Conservation (phyloP, 441 rosid genomes). For the Pelargonium myrrhifolium region DNA sequence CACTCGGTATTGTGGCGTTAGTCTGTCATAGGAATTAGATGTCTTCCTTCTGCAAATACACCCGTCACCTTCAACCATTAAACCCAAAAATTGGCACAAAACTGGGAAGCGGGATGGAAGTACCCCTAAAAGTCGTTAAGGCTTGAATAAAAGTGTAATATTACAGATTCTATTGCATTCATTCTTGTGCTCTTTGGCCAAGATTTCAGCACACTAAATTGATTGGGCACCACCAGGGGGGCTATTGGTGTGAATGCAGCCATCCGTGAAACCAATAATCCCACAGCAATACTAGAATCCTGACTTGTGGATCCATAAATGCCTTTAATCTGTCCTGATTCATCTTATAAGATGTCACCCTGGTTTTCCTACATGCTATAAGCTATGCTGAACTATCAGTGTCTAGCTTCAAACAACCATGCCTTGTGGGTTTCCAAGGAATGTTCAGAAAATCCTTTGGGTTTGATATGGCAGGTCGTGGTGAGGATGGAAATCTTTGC, state of each 20-base stretch:
- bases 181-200: not conserved
- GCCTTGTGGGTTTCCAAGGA: not conserved
- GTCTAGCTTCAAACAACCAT: not conserved
- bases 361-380: not conserved
- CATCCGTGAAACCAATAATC: not conserved
- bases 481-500: not conserved
- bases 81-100: too few species aligned
- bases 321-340: not conserved
- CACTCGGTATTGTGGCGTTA: too few species aligned
- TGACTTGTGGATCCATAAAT: not conserved
- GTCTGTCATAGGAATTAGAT: not conserved
- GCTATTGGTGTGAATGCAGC: not conserved
- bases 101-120: too few species aligned
- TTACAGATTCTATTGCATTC: not conserved
- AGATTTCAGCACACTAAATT: not conserved
- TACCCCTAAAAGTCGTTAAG: too few species aligned
- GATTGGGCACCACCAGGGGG: not conserved
- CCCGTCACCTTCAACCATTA: not conserved
- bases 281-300: not conserved
- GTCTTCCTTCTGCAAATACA: not conserved
- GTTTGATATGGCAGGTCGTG: slow-evolving; percentile 4
- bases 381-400: not conserved
- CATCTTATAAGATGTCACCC: not conserved
- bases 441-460: not conserved
- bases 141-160: too few species aligned